phyloP scores from a whole-genome alignment of 768 basidiomycete genomes.

The Austroboletus eburneus region DNA sequence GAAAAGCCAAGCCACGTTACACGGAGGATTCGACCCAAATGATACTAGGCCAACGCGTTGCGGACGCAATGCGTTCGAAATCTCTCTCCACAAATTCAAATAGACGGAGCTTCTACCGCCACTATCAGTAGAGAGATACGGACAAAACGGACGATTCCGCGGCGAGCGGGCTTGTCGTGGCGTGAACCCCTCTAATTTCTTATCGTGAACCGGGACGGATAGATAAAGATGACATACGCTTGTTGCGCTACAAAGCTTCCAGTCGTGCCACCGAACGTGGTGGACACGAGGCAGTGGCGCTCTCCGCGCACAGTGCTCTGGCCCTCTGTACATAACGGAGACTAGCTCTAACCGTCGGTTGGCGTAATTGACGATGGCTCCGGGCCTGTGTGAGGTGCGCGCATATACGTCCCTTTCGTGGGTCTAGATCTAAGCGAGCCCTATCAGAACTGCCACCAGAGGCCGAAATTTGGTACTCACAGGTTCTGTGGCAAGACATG shows the following conservation, averaged over 20 bases:
- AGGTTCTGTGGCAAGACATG: slow-evolving; percentile 57
- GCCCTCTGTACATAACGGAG: slow-evolving; percentile 7
- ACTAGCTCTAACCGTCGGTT: slow-evolving; percentile 4
- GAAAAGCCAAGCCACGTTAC: slow-evolving; percentile 17
- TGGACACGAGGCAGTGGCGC: slow-evolving; percentile 20
- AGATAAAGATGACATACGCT: slow-evolving; percentile 7
- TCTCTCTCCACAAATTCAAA: slow-evolving; percentile 22
- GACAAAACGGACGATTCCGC: slow-evolving; percentile 9
- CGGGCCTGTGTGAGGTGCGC: slow-evolving; percentile 30
- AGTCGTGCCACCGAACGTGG: slow-evolving; percentile 19
- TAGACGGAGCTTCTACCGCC: slow-evolving; percentile 21
- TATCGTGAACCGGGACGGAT: slow-evolving; percentile 14
- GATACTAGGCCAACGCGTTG: slow-evolving; percentile 20
- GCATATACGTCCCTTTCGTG: not conserved
- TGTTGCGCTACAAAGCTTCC: slow-evolving; percentile 3
- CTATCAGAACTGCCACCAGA: slow-evolving; percentile 48
- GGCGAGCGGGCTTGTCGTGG: not conserved
- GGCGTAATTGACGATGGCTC: slow-evolving; percentile 23
- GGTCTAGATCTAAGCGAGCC: slow-evolving; percentile 4
- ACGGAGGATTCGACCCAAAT: slow-evolving; percentile 9
- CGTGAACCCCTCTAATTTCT: slow-evolving; percentile 5
- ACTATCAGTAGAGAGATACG: slow-evolving; percentile 18
- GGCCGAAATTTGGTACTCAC: slow-evolving; percentile 52
- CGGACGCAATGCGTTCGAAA: slow-evolving; percentile 25
- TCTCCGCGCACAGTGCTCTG: slow-evolving; percentile 5